Evolutionary conservation across 2,329 filamentous ascomycete genomes (phyloP), one percentile per base, ranked within the genome.

Genomic region (Calycina herbarum): DNA sequence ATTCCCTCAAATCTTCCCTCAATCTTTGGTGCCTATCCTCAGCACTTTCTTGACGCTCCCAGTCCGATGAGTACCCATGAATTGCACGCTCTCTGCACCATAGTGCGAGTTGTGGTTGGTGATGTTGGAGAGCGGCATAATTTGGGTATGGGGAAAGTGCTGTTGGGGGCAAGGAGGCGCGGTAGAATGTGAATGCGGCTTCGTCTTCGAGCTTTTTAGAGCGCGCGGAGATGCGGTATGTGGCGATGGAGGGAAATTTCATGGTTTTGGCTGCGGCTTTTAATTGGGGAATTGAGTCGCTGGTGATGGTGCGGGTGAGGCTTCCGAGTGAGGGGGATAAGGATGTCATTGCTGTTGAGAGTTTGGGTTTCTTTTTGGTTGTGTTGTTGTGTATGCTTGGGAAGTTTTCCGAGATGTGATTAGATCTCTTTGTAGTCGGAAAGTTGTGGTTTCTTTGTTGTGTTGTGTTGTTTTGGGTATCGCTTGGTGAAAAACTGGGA

Each of bases 41-140:
- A 10, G 45, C 10, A 51, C 45, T 51, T 15, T 51, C 45, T 51
- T 51, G 27, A 3, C n/a, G 6, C n/a, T 51, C 45, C 45, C 45
- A 10, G 20, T 20, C 11, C 7, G 45, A 51, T 10, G 45, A 51
- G 10, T 51, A 51, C 20, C 27, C 45, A 51, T 11, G 20, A 24
- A 24, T 15, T 24, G 45, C 45, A 15, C 20, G n/a, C 2, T 51
- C 45, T 2, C 45, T 20, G 20, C 45, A 51, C 45, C 45, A 51
- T 51, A 11, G n/a, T 51, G 45, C n/a, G n/a, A 51, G 45, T 51
- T 51, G 20, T 51, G 45, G 45, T 51, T 51, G 45, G 20, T 51
- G 45, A 10, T 51, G n/a, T 24, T 1, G 2, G n/a, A 51, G 20
- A 15, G 45, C n/a, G 11, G 45, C 45, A 20, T 10, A 51, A 11